Evolutionary conservation across 495 filamentous ascomycete genomes (phyloP), one percentile per base, ranked within the genome.

Genomic region (Aspergillus indologenus): DNA sequence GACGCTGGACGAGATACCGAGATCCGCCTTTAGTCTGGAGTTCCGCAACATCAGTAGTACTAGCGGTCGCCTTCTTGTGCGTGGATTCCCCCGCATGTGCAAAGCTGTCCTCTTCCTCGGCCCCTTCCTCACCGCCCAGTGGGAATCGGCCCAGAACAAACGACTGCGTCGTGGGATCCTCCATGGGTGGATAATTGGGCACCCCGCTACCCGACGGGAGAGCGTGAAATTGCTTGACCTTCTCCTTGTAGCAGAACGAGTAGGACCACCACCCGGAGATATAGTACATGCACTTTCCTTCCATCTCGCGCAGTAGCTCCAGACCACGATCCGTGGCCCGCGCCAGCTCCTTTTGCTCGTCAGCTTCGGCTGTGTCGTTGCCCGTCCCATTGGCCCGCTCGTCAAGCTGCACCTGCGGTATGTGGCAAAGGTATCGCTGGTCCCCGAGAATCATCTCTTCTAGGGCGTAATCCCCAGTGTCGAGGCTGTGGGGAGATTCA

Each of bases 181-280:
- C 85, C 48, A 82, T 76, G 0, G 90, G 89, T 9, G 89, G 87
- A 58, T 87, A 87, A 18, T 82, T 79, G 4, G 90, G 85, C 0
- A 85, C 81, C 5, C 86, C 87, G 66, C 81, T 73, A 58, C 83
- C 75, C 52, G 83, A 73, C 0, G 92, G 84, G 53, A 91, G 75
- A 53, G 89, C 90, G 74, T 98, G 94, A 72, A 96, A 98, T 69
- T 98, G 94, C 61, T 88, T 89, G 31, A 98, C 86, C 55, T 90
- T 84, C 45, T 84, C 80, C 66, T 89, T 88, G 76, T 97, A 96
- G 77, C 94, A 98, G 75, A 96, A 98, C 31, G 85, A 87, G 70
- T 98, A 98, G 55, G 87, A 91, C 94, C 94, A 98, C 94, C 94
- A 98, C 3, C 93, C 94, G 1, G 84, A 88, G 47, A 91, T 80